Conservation (phyloP, 1,284 basidiomycete species). For the Ustilago xerochloae region DNA sequence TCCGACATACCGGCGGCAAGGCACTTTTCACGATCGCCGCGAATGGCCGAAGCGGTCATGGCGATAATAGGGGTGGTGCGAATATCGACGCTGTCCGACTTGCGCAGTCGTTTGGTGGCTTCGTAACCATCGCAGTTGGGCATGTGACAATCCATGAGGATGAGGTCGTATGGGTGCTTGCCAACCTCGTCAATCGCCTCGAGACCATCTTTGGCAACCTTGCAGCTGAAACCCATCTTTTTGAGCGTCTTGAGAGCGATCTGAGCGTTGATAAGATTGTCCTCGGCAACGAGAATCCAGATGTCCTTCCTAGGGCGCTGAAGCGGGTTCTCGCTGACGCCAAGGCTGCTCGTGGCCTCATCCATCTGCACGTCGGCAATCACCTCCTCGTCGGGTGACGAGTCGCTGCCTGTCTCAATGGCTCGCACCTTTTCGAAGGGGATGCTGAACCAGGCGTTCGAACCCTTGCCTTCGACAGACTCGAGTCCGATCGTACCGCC, state of each 20-base stretch:
- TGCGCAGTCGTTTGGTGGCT: slow-evolving; percentile 55
- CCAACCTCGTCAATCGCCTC: slow-evolving; percentile 56
- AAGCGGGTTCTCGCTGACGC: slow-evolving; percentile 53
- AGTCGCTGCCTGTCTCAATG: slow-evolving; percentile 28
- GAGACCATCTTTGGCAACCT: slow-evolving; percentile 61
- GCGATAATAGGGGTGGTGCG: slow-evolving; percentile 62
- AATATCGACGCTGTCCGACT: slow-evolving; percentile 53
- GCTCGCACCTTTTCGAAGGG: slow-evolving; percentile 55
- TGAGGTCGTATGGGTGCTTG: slow-evolving; percentile 58
- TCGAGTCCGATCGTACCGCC: slow-evolving; percentile 61
- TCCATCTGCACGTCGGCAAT: slow-evolving; percentile 40
- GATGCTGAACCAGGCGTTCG: slow-evolving; percentile 62
- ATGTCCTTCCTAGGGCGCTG: slow-evolving; percentile 59
- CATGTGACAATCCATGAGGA: slow-evolving; percentile 61
- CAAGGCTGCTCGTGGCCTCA: slow-evolving; percentile 46
- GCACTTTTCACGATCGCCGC: slow-evolving; percentile 64
- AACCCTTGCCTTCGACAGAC: slow-evolving; percentile 63
- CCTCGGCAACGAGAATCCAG: slow-evolving; percentile 65
- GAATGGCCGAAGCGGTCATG: slow-evolving; percentile 62
- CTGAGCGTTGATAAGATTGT: slow-evolving; percentile 64
- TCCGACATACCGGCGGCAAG: slow-evolving; percentile 62
- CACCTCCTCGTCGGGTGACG: slow-evolving; percentile 33
- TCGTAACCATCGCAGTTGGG: slow-evolving; percentile 64
- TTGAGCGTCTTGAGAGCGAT: slow-evolving; percentile 62
- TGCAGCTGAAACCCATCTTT: slow-evolving; percentile 66